A percentile compares a stretch with the other conserved stretches of the same genome.
These are phyloP conservation scores for Amylocarpus encephaloides DNA, from an alignment of 2,329 filamentous ascomycete species.

Conservation along the genomic window DNA sequence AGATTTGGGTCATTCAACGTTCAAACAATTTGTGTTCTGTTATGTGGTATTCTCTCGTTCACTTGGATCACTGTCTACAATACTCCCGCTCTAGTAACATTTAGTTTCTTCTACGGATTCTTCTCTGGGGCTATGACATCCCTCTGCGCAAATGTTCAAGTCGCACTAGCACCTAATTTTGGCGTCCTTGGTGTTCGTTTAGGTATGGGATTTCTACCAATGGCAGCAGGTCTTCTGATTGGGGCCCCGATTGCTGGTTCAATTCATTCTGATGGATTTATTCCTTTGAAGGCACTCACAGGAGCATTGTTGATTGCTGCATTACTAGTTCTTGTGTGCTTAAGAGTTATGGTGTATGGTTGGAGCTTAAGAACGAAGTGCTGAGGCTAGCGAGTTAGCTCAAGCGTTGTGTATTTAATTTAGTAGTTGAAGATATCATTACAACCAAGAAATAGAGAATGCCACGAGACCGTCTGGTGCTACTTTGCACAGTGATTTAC, in stretches of 20 bases:
- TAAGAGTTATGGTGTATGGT: no score
- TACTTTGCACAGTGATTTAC: no score
- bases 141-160: conserved; percentile 2
- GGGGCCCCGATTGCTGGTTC: conserved; percentile 15
- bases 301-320: neutral
- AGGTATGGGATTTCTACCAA: conserved; percentile 9
- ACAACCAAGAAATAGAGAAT: no score
- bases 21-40: conserved; percentile 10
- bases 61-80: conserved; percentile 42
- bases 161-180: conserved; percentile 8
- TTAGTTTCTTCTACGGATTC: conserved; percentile 72
- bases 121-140: conserved; percentile 48
- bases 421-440: no score
- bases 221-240: conserved; percentile 8
- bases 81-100: conserved; percentile 61
- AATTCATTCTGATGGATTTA: neutral
- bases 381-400: no score
- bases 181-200: conserved; percentile 9
- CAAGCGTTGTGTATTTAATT: no score
- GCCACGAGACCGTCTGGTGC: no score
- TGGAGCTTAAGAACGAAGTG: no score
- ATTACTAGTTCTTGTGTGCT: no score
- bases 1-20: neutral
- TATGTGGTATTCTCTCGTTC: conserved; percentile 6
- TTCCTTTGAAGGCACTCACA: neutral